Evolutionary conservation across 2,329 filamentous ascomycete genomes (phyloP), one percentile per base, ranked within the genome.

Genomic region (Talaromyces funiculosus): DNA sequence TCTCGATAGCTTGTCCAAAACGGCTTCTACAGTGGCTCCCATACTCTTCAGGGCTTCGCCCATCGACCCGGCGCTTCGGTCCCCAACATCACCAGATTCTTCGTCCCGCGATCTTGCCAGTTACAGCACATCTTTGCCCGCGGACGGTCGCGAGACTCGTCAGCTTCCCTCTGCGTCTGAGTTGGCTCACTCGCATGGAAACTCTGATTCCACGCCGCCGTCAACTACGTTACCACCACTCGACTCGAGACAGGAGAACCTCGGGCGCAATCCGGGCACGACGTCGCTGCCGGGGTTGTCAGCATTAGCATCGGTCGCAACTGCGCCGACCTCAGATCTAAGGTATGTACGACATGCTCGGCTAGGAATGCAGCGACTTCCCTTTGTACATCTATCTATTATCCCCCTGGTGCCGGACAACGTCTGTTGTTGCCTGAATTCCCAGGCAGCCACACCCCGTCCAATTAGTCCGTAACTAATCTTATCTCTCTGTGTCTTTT

Each of bases 21-120:
- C 80, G 80, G 80, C 83, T 77, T 85, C 81, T 75, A 81, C 82
- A 70, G 81, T 85, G 74, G 82, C 82, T 75, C 80, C 81, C 69
- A 76, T 84, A 70, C 77, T 84, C 61, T 84, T 83, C 70, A 78
- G 81, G 81, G 81, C 83, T 66, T 80, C 82, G 78, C 80, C 82
- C 79, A 79, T 83, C 72, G 82, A 80, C 68, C 75, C 77, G 66
- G 70, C 73, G 63, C 70, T 78, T 43, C 75, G 69, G 67, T 73
- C 79, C 65, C 75, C 77, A 37, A 81, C 81, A 65, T 76, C 80
- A 65, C 78, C 82, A 61, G 65, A 65, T 42, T 62, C 68, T 16
- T 69, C 70, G 60, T 65, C 68, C 33, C 69, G 68, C 64, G 72
- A 75, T 55, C 68, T 74, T 31, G 59, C 70, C 47, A 67, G 62